These are phyloP conservation scores for Phytophthora hybrid DNA, from an alignment of 352 stramenopile genomes.

Conservation along the genomic window DNA sequence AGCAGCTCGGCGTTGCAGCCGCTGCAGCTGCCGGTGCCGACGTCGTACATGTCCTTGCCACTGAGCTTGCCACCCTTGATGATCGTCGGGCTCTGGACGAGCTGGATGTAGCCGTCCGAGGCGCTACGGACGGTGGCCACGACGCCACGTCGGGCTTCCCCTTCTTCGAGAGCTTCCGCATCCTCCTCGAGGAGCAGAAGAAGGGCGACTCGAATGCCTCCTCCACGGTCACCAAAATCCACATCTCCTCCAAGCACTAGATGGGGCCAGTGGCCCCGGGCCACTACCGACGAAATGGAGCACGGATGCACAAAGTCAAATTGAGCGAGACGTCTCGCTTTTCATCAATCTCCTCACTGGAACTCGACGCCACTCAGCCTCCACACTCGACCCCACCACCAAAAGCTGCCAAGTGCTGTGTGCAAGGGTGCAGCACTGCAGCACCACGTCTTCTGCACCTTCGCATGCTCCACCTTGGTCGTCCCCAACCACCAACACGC, in stretches of 20 bases:
- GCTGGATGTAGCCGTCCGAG: slow-evolving; percentile 69
- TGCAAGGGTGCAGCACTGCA: too few species aligned
- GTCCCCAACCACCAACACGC: slow-evolving; percentile 9
- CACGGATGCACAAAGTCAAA: too few species aligned
- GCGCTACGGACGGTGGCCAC: slow-evolving; percentile 59
- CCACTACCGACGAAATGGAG: too few species aligned
- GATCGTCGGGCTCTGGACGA: slow-evolving; percentile 75
- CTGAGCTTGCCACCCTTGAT: slow-evolving; percentile 66
- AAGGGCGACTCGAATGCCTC: slow-evolving; percentile 68
- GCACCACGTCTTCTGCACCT: too few species aligned
- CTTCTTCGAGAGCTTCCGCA: slow-evolving; percentile 80
- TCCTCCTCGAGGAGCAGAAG: slow-evolving; percentile 84
- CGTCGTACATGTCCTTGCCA: slow-evolving; percentile 65
- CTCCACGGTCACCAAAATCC: slow-evolving; percentile 80
- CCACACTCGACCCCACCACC: too few species aligned
- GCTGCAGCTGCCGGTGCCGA: slow-evolving; percentile 49
- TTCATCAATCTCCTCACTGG: too few species aligned
- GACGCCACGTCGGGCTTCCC: slow-evolving; percentile 73
- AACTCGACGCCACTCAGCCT: too few species aligned
- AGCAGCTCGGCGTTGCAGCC: slow-evolving; percentile 78
- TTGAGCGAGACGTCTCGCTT: too few species aligned
- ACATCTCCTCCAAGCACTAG: slow-evolving; percentile 77
- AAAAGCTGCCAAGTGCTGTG: too few species aligned
- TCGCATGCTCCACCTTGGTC: too few species aligned
- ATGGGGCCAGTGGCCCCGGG: too few species aligned